These are phyloP conservation scores for Yamadazyma taylorii DNA, from an alignment of 1,139 yeast species.

Conservation along the genomic window DNA sequence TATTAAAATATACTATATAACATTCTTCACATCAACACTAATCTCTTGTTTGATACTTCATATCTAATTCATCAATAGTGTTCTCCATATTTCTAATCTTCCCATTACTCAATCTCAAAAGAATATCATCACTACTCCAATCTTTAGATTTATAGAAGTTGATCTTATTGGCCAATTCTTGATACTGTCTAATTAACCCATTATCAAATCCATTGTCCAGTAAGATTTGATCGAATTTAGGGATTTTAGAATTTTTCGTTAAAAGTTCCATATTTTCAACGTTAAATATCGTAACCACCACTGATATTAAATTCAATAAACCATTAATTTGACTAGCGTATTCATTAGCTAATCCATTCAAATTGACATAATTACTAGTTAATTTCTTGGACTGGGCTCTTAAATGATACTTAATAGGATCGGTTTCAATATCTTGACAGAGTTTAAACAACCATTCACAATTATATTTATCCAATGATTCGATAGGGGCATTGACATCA, in stretches of 20 bases:
- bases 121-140: slow-evolving; percentile 45
- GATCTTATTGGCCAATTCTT: slow-evolving; percentile 18
- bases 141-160: slow-evolving; percentile 34
- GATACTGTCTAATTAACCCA: slow-evolving; percentile 19
- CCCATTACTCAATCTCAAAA: slow-evolving; percentile 27
- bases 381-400: slow-evolving; percentile 42
- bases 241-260: slow-evolving; percentile 44
- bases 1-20: background rate
- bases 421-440: slow-evolving; percentile 46
- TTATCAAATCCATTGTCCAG: slow-evolving; percentile 9
- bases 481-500: background rate
- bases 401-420: slow-evolving; percentile 52
- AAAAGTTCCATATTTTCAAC: slow-evolving; percentile 38
- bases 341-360: slow-evolving; percentile 34
- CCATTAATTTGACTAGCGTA: slow-evolving; percentile 21
- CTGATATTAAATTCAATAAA: slow-evolving; percentile 32
- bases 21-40: background rate
- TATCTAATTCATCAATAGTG: background rate
- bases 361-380: slow-evolving; percentile 36
- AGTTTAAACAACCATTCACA: slow-evolving; percentile 38
- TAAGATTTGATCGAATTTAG: slow-evolving; percentile 31
- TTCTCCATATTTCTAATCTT: background rate
- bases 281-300: slow-evolving; percentile 32
- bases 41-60: slow-evolving; percentile 2
- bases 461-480: slow-evolving; percentile 20